These are phyloP conservation scores for Amanita brunnescens DNA, from an alignment of 768 basidiomycete genomes.

Conservation along the genomic window DNA sequence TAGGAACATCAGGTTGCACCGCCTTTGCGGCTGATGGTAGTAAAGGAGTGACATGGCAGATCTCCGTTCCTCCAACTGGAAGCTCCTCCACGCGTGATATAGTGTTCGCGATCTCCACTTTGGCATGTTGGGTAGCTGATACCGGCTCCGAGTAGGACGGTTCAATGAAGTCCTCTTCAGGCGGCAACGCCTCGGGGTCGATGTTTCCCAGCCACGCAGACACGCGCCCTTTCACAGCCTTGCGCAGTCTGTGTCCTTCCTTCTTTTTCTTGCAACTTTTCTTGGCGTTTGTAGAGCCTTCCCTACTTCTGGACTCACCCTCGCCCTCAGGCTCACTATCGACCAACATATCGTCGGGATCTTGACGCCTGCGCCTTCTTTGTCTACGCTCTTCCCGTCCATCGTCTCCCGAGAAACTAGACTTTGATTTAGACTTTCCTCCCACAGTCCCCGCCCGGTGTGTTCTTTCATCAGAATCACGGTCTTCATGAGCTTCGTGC, in stretches of 20 bases:
- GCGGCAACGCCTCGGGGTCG: slow-evolving; percentile 42
- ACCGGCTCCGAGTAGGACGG: slow-evolving; percentile 13
- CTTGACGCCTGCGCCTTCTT: slow-evolving; percentile 16
- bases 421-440: slow-evolving; percentile 7
- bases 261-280: slow-evolving; percentile 17
- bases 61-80: background rate
- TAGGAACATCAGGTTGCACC: slow-evolving; percentile 17
- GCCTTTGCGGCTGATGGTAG: background rate
- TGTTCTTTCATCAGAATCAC: slow-evolving; percentile 33
- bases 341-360: slow-evolving; percentile 8
- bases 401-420: slow-evolving; percentile 6
- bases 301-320: slow-evolving; percentile 11
- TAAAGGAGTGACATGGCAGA: background rate
- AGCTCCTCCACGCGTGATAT: background rate
- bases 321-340: slow-evolving; percentile 12
- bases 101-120: background rate
- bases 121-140: background rate
- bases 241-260: slow-evolving; percentile 16
- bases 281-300: slow-evolving; percentile 17
- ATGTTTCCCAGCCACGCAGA: slow-evolving; percentile 70
- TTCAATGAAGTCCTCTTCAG: slow-evolving; percentile 36
- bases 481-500: slow-evolving; percentile 19
- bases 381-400: slow-evolving; percentile 12
- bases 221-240: slow-evolving; percentile 57
- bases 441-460: slow-evolving; percentile 23